Evolutionary conservation across 768 basidiomycete genomes (phyloP).

Genomic region (Lentinus tigrinus): DNA sequence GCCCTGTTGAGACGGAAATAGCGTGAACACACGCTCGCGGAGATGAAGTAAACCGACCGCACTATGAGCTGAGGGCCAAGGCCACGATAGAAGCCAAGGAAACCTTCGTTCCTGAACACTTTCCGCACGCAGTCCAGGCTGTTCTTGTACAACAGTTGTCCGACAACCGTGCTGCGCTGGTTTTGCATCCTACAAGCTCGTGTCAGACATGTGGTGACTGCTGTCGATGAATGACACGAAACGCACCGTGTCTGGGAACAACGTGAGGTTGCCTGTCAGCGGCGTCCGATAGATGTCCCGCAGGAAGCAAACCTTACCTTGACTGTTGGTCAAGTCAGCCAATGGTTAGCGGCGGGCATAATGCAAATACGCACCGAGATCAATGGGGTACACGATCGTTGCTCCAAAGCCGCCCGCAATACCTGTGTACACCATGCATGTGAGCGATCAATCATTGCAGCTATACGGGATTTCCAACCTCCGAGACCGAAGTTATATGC

Average conservation of each 20-base stretch:
- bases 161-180: constrained; percentile 94
- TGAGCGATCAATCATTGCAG: neutral
- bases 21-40: neutral
- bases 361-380: constrained; percentile 62
- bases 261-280: neutral
- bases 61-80: constrained; percentile 93
- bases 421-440: constrained; percentile 40
- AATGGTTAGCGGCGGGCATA: constrained; percentile 10
- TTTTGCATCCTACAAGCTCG: constrained; percentile 79
- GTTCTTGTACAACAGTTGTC: constrained; percentile 96
- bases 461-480: constrained; percentile 41
- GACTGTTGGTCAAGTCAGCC: constrained; percentile 40
- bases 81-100: constrained; percentile 94
- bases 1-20: constrained; percentile 48
- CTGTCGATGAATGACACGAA: neutral
- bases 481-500: constrained; percentile 87
- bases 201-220: neutral
- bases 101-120: constrained; percentile 92
- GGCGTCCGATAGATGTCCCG: neutral
- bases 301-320: constrained; percentile 51
- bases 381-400: constrained; percentile 97
- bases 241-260: constrained; percentile 54
- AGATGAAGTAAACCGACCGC: constrained; percentile 22
- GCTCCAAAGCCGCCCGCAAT: constrained; percentile 93
- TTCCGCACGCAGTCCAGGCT: constrained; percentile 92